phyloP scores from a whole-genome alignment of 192 early-diverging fungal genomes.

The Borealophlyctis nickersoniae region DNA sequence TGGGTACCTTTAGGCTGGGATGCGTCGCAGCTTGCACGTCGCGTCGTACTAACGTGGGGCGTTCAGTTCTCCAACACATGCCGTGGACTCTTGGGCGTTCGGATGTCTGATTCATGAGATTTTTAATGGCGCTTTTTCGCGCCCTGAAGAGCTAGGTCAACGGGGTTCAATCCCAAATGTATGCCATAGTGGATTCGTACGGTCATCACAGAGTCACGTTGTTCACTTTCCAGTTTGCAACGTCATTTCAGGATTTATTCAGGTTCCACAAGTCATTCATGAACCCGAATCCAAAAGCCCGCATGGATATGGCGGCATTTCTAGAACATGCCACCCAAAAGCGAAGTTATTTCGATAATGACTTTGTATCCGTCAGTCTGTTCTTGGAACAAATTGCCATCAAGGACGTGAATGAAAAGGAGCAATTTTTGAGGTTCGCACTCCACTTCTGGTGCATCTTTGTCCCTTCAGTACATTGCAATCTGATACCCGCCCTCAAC shows the following conservation, averaged over 20 bases:
- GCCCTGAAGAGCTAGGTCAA: constrained; percentile 29
- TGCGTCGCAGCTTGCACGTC: no score
- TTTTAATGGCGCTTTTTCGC: constrained; percentile 60
- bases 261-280: constrained; percentile 60
- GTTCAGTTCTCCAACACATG: constrained; percentile 34
- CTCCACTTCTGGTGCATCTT: not conserved
- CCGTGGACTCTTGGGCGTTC: constrained; percentile 80
- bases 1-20: no score
- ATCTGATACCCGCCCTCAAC: not conserved
- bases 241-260: no score
- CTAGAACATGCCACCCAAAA: constrained; percentile 61
- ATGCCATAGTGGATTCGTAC: not conserved
- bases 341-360: constrained; percentile 73
- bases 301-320: constrained; percentile 67
- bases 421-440: constrained; percentile 57
- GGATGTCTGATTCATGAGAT: constrained; percentile 79
- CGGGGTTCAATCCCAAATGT: constrained; percentile 14
- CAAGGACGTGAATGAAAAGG: constrained; percentile 84
- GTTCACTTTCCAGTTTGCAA: no score
- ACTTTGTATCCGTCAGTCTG: constrained; percentile 76
- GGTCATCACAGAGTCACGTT: no score
- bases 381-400: constrained; percentile 92
- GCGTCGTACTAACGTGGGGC: not conserved
- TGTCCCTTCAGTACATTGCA: not conserved
- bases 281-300: constrained; percentile 52